A percentile compares a stretch with the other conserved stretches of the same genome.
phyloP scores from a whole-genome alignment of 2,329 filamentous ascomycete genomes.

The Colletotrichum theobromicola region DNA sequence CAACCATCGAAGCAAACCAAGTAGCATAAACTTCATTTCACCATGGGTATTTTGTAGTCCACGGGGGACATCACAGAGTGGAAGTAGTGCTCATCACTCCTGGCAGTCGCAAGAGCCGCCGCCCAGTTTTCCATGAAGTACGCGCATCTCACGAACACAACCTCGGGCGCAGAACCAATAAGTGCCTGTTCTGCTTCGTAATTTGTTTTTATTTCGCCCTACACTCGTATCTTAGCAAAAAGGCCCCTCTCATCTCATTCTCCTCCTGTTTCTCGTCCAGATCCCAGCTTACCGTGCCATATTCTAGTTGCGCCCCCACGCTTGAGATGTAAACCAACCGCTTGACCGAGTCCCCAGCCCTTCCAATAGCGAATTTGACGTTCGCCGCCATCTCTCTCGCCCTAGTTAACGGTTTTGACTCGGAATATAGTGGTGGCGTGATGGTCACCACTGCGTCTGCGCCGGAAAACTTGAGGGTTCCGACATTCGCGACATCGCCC shows the following conservation, averaged over 20 bases:
- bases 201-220: slow-evolving; percentile 33
- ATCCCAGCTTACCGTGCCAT: slow-evolving; percentile 30
- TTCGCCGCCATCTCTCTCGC: slow-evolving; percentile 39
- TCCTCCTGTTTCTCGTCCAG: not conserved
- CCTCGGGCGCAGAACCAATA: slow-evolving; percentile 23
- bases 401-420: slow-evolving; percentile 27
- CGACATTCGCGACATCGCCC: slow-evolving; percentile 33
- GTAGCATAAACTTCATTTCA: not conserved
- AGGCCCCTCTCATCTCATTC: accelerated
- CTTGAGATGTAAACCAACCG: slow-evolving; percentile 24
- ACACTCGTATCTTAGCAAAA: not conserved
- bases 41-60: slow-evolving; percentile 37
- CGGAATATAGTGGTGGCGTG: slow-evolving; percentile 36
- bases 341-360: slow-evolving; percentile 19
- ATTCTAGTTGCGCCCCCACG: slow-evolving; percentile 32
- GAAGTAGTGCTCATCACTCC: slow-evolving; percentile 27
- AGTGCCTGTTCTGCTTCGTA: slow-evolving; percentile 27
- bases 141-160: slow-evolving; percentile 25
- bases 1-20: not conserved
- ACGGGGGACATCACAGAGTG: slow-evolving; percentile 30
- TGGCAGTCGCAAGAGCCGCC: slow-evolving; percentile 12
- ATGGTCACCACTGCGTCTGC: slow-evolving; percentile 38
- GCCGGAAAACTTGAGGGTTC: slow-evolving; percentile 29
- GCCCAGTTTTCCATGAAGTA: slow-evolving; percentile 27
- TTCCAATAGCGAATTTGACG: slow-evolving; percentile 33